Evolutionary conservation across 2,329 filamentous ascomycete species (phyloP).

Genomic region (Ophiostoma perfectum): DNA sequence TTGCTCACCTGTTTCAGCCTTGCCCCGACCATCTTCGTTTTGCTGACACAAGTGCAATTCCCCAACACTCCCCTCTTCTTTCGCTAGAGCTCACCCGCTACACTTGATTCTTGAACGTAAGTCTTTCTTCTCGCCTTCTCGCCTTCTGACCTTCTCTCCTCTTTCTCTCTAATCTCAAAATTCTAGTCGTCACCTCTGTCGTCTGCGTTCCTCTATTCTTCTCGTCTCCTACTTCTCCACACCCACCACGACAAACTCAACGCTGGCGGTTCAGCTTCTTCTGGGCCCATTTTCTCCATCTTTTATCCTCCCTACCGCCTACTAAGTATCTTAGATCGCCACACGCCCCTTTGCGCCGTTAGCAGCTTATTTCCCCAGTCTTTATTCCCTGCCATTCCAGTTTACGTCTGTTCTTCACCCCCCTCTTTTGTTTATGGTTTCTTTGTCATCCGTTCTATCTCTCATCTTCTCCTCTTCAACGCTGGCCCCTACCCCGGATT

Average conservation of each 20-base stretch:
- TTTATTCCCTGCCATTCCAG: not conserved
- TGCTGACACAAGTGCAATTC: not conserved
- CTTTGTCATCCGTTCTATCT: not conserved
- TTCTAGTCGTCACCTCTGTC: not conserved
- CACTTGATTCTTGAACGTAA: not conserved
- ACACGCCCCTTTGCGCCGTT: constrained; percentile 3
- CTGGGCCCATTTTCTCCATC: not conserved
- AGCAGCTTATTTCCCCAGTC: not conserved
- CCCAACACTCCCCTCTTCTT: not conserved
- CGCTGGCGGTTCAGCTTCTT: not conserved
- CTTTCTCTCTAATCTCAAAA: not conserved
- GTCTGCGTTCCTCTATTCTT: not conserved
- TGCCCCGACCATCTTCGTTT: not conserved
- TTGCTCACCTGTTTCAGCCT: not conserved
- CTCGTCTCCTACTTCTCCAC: not conserved
- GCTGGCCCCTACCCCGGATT: constrained; percentile 18
- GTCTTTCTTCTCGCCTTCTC: not conserved
- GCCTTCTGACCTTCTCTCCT: not conserved
- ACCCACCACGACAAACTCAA: not conserved
- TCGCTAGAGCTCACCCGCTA: not conserved
- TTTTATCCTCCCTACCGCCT: not conserved
- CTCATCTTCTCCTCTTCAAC: not conserved
- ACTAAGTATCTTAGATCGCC: not conserved
- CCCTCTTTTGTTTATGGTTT: not conserved
- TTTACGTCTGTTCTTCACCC: not conserved